Evolutionary conservation across 1,284 basidiomycete species (phyloP).

Genomic region (Acaromyces ingoldii): DNA sequence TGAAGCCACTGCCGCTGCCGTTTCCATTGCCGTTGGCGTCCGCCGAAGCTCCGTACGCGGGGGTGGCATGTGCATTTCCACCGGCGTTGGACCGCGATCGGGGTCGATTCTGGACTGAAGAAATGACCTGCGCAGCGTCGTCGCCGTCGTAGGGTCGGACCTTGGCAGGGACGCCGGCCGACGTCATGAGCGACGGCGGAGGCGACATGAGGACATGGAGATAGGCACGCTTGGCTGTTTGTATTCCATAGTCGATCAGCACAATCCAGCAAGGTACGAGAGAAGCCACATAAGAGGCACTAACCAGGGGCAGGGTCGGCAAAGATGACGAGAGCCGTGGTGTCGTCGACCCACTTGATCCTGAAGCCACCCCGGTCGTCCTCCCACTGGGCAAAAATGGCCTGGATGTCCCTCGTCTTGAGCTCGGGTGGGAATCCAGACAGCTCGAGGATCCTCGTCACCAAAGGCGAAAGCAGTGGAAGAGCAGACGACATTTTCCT

Average conservation of each 20-base stretch:
- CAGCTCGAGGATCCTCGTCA: constrained; percentile 88
- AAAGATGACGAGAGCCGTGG: constrained; percentile 90
- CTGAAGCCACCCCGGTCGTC: constrained; percentile 81
- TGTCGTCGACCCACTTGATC: constrained; percentile 98
- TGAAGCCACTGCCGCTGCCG: neutral
- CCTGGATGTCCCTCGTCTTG: constrained; percentile 93
- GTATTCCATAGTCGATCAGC: neutral
- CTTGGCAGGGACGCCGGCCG: constrained; percentile 54
- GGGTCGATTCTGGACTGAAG: constrained; percentile 66
- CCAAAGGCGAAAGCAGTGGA: constrained; percentile 67
- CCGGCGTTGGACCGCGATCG: constrained; percentile 41
- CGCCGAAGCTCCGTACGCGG: constrained; percentile 14
- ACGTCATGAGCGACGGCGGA: constrained; percentile 56
- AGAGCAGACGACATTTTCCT: constrained; percentile 15
- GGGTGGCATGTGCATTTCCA: constrained; percentile 18
- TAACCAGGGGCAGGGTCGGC: constrained; percentile 58
- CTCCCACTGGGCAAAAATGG: constrained; percentile 85
- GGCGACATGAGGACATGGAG: constrained; percentile 69
- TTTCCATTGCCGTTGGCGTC: neutral
- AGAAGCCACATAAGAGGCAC: neutral
- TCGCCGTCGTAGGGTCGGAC: constrained; percentile 90
- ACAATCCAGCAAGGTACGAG: neutral
- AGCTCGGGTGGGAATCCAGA: constrained; percentile 87
- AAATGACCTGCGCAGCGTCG: constrained; percentile 83
- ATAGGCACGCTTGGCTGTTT: constrained; percentile 84